Evolutionary conservation across 331 rosid species (phyloP).

Genomic region (Malus hybrid): DNA sequence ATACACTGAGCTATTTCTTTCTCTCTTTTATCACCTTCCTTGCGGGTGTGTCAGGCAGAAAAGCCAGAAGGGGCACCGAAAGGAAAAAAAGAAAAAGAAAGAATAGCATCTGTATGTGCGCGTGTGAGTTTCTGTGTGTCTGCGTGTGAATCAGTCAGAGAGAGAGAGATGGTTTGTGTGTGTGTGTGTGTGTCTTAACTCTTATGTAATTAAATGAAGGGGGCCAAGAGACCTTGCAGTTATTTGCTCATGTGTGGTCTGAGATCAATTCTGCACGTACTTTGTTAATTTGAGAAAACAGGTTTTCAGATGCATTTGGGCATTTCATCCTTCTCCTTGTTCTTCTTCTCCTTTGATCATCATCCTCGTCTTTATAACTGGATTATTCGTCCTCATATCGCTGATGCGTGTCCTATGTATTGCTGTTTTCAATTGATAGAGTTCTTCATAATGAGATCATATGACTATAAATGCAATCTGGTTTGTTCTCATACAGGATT

Average conservation of each 20-base stretch:
- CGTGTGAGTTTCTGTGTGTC: neutral
- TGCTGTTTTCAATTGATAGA: neutral
- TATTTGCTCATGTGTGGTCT: conserved; percentile 35
- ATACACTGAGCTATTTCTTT: neutral
- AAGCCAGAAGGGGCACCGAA: conserved; percentile 50
- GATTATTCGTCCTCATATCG: neutral
- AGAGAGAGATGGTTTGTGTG: neutral
- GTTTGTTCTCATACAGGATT: neutral
- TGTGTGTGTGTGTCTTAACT: conserved; percentile 5
- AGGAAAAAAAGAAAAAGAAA: neutral
- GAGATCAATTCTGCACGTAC: neutral
- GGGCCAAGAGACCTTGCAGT: conserved; percentile 1
- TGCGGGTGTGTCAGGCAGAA: conserved; percentile 56
- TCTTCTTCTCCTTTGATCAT: neutral
- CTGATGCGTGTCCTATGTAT: neutral
- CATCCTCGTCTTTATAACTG: neutral
- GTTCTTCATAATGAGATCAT: neutral
- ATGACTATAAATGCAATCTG: too few relatives aligned
- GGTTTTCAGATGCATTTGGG: neutral
- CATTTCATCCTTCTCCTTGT: neutral
- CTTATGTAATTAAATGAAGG: conserved; percentile 3
- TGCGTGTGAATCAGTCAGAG: conserved; percentile 21
- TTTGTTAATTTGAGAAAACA: too few relatives aligned
- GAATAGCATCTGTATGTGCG: neutral
- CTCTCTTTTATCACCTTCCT: conserved; percentile 66